Base-by-base conservation (phyloP, 2,329 filamentous ascomycete species). In the Exophiala sideris region DNA sequence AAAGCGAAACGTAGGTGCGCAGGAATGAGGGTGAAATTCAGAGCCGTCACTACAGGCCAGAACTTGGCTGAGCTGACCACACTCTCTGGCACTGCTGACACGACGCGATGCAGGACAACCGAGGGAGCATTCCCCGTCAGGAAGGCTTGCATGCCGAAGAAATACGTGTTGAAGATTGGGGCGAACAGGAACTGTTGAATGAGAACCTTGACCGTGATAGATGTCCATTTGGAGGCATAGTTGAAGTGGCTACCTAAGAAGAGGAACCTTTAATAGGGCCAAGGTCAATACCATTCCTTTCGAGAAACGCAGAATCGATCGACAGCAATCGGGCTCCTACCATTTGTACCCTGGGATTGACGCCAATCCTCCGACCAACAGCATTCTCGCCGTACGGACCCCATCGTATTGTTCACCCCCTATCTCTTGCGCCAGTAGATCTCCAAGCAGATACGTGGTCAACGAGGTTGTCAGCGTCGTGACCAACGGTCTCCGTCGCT, bases 41-140 rank as follows among this genome's bases (percentile, higher is more conserved):
- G 85, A 0, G 90, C 89, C 12, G 87, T 94, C 11, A 95, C 86
- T 0, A 83, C 83, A 0, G 91, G 91, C 91, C 91, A 96, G 18
- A 96, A 71, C 73, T 95, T 95, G 69, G 85, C 84, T 57, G 86
- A 88, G 69, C 94, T 96, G 66, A 83, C 69, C 66, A 89, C 83
- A 65, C 86, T 90, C 18, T 79, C 78, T 0, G 91, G 90, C 0
- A 96, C 86, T 0, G 91, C 91, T 54, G 83, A 77, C 61, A 79
- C 80, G 54, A 96, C 78, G 47, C 89, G 84, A 63, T 88, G 83
- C 69, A 81, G 80, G 1, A 86, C 81, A 50, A 88, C 86, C 5
- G 73, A 67, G 1, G 84, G 66, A 0, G 77, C 79, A 20, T 86
- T 85, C 35, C 90, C 90, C 0, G 83, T 79, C 1, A 94, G 76